phyloP scores from a whole-genome alignment of 78 protist genomes.

The Corallochytrium limacisporum region DNA sequence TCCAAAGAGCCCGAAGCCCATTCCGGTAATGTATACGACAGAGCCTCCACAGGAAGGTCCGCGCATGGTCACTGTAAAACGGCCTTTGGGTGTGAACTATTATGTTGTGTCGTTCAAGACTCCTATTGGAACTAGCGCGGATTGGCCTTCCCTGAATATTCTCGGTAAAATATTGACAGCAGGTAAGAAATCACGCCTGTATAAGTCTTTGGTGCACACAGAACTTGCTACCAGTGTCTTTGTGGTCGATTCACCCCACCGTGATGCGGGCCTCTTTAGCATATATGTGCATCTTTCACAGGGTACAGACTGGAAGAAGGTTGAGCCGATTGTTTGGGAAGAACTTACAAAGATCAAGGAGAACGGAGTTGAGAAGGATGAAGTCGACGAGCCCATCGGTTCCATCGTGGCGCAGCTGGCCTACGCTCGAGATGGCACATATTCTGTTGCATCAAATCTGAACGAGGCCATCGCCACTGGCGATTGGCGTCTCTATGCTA shows the following conservation, averaged over 20 bases:
- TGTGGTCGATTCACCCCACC: neutral
- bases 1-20: neutral
- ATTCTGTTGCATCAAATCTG: neutral
- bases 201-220: neutral
- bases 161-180: neutral
- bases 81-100: too few relatives aligned
- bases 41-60: neutral
- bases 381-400: neutral
- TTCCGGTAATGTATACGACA: neutral
- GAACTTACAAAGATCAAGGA: neutral
- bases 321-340: neutral
- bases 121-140: too few relatives aligned
- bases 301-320: neutral
- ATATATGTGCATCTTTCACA: neutral
- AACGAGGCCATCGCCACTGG: constrained; percentile 9
- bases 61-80: neutral
- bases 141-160: neutral
- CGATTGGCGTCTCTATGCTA: neutral
- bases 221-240: neutral
- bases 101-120: too few relatives aligned
- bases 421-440: neutral
- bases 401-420: neutral
- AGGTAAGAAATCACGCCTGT: neutral
- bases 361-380: neutral
- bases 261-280: neutral